These are phyloP conservation scores for Trichoderma citrinoviride DNA, from an alignment of 2,329 filamentous ascomycete species.

Conservation along the genomic window DNA sequence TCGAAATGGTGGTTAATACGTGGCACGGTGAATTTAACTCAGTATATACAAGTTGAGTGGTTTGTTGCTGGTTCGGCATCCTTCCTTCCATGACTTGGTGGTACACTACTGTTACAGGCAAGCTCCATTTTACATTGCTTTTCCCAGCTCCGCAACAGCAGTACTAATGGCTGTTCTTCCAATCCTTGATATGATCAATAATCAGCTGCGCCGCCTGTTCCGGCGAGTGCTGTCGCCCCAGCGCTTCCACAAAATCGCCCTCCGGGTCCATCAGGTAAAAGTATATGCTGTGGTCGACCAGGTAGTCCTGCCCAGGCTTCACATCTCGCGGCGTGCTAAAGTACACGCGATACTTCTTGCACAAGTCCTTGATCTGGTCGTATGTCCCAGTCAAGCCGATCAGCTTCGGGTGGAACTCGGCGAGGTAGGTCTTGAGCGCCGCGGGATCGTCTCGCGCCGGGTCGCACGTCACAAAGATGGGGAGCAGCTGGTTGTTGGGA, in stretches of 20 bases:
- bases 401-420: conserved; percentile 85
- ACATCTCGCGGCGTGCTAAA: conserved; percentile 90
- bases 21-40: too few relatives aligned
- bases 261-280: conserved; percentile 99
- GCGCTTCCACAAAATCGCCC: conserved; percentile 95
- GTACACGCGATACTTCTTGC: conserved; percentile 95
- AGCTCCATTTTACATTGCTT: neutral
- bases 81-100: conserved; percentile 16
- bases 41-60: conserved; percentile 23
- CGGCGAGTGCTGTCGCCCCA: conserved; percentile 91
- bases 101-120: conserved; percentile 23
- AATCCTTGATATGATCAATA: conserved; percentile 74
- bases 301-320: conserved; percentile 89
- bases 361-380: conserved; percentile 88
- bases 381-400: conserved; percentile 90
- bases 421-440: conserved; percentile 80
- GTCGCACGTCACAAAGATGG: conserved; percentile 94
- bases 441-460: conserved; percentile 84
- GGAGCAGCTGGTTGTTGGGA: conserved; percentile 56
- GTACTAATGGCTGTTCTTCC: conserved; percentile 29
- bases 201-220: conserved; percentile 83
- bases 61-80: conserved; percentile 7
- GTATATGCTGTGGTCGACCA: conserved; percentile 99
- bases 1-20: too few relatives aligned
- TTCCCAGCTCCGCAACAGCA: neutral